Base-by-base conservation (phyloP, 306 rosid species). In the Spatholobus suberectus region DNA sequence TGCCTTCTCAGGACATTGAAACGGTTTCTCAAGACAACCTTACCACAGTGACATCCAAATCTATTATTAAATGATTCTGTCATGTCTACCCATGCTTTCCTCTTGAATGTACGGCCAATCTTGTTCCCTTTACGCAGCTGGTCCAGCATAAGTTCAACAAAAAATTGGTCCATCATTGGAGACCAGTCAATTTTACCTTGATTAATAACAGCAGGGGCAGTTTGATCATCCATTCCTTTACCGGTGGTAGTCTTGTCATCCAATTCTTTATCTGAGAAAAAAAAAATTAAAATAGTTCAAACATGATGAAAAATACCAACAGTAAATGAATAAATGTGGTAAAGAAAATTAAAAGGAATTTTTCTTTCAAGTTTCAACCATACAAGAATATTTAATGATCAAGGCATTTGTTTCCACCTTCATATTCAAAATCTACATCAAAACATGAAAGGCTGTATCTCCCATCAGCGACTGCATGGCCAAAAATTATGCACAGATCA, bases 371-470 rank as follows among this genome's bases (percentile, higher is more conserved):
- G 61, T 27, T 82, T 67, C 63, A 75, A 20, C 46, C 80, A 73
- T 20, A 66, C 49, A 75, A 20, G 54, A 59, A 68, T 8, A 55
- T 44, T 58, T 46, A 44, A 67, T 37, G 43, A 80, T 75, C 40
- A 27, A 26, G 17, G 55, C 57, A 67, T 73, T 59, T 70, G 78
- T 34, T 75, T 67, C 70, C 69, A 85, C 88, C 88, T 69, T 75
- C 85, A 27, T 71, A 46, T 81, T 85, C 85, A 75, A 80, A 85
- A 62, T 67, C 75, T 27, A 75, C 85, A 65, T 85, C 91, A 17
- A 87, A 87, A 79, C 89, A 90, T 27, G 93, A 90, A 87, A 90
- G 89, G 76, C 91, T 87, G 69, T 86, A 88, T 87, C 93, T 90
- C 79, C 93, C 93, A 79, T 90, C 93, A 44, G 93, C 93, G 81